phyloP scores from a whole-genome alignment of 2,329 filamentous ascomycete species.

The Alternaria solani region DNA sequence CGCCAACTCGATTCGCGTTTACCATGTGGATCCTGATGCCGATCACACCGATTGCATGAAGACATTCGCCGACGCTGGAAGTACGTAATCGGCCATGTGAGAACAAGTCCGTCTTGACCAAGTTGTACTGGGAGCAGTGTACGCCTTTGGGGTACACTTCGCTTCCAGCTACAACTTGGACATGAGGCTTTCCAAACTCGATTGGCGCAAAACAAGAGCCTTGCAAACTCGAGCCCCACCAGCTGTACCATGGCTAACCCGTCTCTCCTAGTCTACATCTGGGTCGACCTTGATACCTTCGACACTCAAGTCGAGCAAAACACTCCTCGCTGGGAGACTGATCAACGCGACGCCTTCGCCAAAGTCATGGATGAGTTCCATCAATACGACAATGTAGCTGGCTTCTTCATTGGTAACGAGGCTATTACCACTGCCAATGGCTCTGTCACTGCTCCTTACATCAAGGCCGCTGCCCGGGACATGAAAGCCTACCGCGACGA shows the following conservation, averaged over 20 bases:
- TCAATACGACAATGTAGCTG: constrained; percentile 79
- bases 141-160: not conserved
- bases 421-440: constrained; percentile 69
- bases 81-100: constrained; percentile 7
- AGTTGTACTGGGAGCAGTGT: not conserved
- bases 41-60: constrained; percentile 84
- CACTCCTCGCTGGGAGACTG: constrained; percentile 74
- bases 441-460: constrained; percentile 76
- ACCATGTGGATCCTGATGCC: constrained; percentile 77
- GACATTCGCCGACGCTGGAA: constrained; percentile 72
- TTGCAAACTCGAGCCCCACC: not conserved
- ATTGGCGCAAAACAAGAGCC: not conserved
- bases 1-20: constrained; percentile 85
- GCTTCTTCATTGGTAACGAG: constrained; percentile 84
- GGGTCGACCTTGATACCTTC: constrained; percentile 80
- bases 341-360: constrained; percentile 72
- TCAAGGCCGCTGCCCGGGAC: constrained; percentile 82
- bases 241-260: not conserved
- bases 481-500: constrained; percentile 80
- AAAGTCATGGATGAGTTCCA: constrained; percentile 81
- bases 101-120: not conserved
- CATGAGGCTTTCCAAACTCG: not conserved
- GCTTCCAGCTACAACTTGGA: not conserved
- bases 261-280: constrained; percentile 74
- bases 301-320: constrained; percentile 72